Percentiles rank a stretch among this genome's conserved stretches.
Conservation (phyloP, 208 protist genomes). For the Herpetomonas muscarum region DNA sequence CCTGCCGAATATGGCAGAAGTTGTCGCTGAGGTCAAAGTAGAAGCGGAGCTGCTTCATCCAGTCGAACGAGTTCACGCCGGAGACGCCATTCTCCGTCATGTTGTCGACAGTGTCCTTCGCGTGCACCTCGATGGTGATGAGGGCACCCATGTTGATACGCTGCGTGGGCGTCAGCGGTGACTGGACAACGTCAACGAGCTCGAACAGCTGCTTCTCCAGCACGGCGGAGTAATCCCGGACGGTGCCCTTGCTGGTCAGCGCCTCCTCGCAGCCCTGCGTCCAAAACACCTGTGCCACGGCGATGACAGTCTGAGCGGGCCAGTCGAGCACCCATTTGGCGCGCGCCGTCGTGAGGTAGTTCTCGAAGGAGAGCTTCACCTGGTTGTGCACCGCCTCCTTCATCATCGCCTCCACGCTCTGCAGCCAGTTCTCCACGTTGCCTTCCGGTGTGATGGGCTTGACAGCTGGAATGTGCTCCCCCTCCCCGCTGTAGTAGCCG, state of each 20-base stretch:
- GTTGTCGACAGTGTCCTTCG: constrained; percentile 91
- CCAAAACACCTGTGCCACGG: constrained; percentile 93
- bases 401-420: constrained; percentile 93
- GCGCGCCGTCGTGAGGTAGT: constrained; percentile 65
- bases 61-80: constrained; percentile 91
- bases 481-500: constrained; percentile 92
- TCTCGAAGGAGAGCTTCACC: constrained; percentile 51
- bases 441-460: constrained; percentile 86
- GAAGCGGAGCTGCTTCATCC: constrained; percentile 97
- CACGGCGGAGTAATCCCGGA: constrained; percentile 55
- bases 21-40: constrained; percentile 91
- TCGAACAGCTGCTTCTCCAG: constrained; percentile 83
- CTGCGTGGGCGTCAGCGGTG: constrained; percentile 73
- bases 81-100: constrained; percentile 68
- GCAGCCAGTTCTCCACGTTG: constrained; percentile 96
- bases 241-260: constrained; percentile 57
- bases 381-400: constrained; percentile 83
- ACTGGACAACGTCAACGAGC: constrained; percentile 91
- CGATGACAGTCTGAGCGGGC: constrained; percentile 92
- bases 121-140: constrained; percentile 97
- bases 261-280: constrained; percentile 92
- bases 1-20: constrained; percentile 90
- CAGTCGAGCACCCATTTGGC: constrained; percentile 88
- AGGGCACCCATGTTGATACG: constrained; percentile 94
- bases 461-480: constrained; percentile 89